Base-by-base conservation (phyloP, 768 basidiomycete species). In the Mycena olivaceomarginata region DNA sequence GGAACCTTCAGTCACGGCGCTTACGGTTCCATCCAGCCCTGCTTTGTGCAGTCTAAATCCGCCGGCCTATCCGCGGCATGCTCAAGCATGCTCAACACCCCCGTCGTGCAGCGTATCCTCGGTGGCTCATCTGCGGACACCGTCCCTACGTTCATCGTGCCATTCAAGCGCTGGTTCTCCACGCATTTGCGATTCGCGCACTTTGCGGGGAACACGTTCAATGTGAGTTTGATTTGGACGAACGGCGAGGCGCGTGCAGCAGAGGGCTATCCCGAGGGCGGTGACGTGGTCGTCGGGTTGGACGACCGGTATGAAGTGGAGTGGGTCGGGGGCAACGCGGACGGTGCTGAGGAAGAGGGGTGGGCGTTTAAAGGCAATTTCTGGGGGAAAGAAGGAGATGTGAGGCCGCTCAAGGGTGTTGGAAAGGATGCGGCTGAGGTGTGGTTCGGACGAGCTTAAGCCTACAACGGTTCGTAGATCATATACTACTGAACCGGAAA, bases 301-400 rank as follows among this genome's bases (percentile, higher is more conserved):
- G 85, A 88, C 51, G 84, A 86, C 46, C 77, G 80, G 56, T 88
- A 83, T 70, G 85, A 84, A 43, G 86, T 84, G 12, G 88, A 88
- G 66, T 89, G 87, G 87, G 86, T 89, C 18, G 63, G 45, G 9
- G 81, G 78, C 0, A 59, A 62, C 25, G 67, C 66, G 5, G 81
- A 73, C 11, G 31, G 31, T 2, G 31, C 31, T 31, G 78, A 79
- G 3, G 81, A 82, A n/a, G 85, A 85, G 67, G 88, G 88, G 0
- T 78, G 87, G 67, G 85, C 87, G 37, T 87, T 89, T 65, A 85
- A 82, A 70, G 86, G 87, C 2, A 82, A 83, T 4, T 86, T 89
- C 78, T 88, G 86, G 88, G 88, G 88, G 0, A 86, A 82, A 80
- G 85, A 85, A 63, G 87, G 86, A 0, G 85, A 86, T 65, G 83